Evolutionary conservation across 106 monocot genomes (phyloP).

Genomic region (Amphibolis antarctica): DNA sequence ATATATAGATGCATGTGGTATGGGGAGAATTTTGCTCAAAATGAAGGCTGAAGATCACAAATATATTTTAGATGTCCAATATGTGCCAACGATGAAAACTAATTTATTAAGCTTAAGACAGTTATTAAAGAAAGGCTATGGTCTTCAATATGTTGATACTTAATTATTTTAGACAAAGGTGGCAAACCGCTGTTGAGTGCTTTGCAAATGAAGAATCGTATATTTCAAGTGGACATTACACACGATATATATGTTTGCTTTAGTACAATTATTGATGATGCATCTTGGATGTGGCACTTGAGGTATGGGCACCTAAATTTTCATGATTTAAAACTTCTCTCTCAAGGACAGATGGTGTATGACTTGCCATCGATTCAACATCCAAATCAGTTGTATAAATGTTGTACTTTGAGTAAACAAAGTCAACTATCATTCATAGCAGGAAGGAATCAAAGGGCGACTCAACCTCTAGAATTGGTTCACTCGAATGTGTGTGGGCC

Average conservation of each 20-base stretch:
- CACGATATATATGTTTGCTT: background rate
- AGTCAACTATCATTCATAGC: background rate
- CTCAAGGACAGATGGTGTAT: conserved; percentile 5
- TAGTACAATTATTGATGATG: background rate
- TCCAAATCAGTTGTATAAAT: background rate
- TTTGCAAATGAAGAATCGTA: no score
- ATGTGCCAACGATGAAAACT: no score
- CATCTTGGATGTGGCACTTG: conserved; percentile 1
- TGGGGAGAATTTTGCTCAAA: no score
- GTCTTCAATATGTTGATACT: no score
- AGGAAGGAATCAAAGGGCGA: background rate
- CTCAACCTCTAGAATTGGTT: background rate
- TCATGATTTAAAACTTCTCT: background rate
- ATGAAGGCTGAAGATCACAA: no score
- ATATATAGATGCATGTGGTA: no score
- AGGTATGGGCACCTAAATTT: conserved; percentile 9
- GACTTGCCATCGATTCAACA: background rate
- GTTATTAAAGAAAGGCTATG: no score
- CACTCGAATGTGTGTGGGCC: conserved; percentile 8
- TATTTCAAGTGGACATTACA: no score
- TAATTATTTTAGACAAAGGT: no score
- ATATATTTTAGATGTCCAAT: no score
- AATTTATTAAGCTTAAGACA: no score
- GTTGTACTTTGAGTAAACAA: conserved; percentile 2
- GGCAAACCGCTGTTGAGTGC: no score